Conservation (phyloP, 306 rosid genomes). For the Cicer cuneatum region DNA sequence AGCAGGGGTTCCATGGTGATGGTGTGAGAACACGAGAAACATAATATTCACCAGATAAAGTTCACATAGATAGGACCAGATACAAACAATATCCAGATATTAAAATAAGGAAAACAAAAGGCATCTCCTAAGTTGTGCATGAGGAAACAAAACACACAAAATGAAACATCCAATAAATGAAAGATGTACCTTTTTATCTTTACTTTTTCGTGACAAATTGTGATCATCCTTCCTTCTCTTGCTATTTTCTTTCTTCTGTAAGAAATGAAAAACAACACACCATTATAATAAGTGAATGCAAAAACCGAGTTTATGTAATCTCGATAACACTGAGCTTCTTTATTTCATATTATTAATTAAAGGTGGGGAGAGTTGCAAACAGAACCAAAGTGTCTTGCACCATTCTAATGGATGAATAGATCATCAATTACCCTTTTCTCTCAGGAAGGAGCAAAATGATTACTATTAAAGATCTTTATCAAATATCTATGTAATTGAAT, state of each 20-base stretch:
- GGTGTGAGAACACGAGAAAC: slow-evolving; percentile 8
- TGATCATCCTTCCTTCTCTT: slow-evolving; percentile 97
- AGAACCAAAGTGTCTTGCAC: slow-evolving; percentile 19
- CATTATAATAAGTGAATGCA: slow-evolving; percentile 6
- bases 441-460: slow-evolving; percentile 18
- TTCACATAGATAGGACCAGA: background rate
- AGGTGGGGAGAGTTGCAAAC: slow-evolving; percentile 7
- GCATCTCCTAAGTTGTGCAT: slow-evolving; percentile 7
- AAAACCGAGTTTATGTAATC: slow-evolving; percentile 25
- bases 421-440: slow-evolving; percentile 26
- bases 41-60: slow-evolving; percentile 21
- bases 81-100: slow-evolving; percentile 3
- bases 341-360: slow-evolving; percentile 6
- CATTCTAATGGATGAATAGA: slow-evolving; percentile 30
- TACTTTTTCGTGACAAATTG: slow-evolving; percentile 74
- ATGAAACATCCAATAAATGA: slow-evolving; percentile 18
- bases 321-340: slow-evolving; percentile 19
- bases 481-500: background rate
- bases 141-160: slow-evolving; percentile 23
- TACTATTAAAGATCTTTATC: slow-evolving; percentile 13
- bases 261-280: slow-evolving; percentile 34
- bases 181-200: slow-evolving; percentile 83
- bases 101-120: slow-evolving; percentile 27
- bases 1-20: background rate
- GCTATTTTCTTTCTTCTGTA: slow-evolving; percentile 94